Evolutionary conservation across 495 filamentous ascomycete genomes (phyloP).

Genomic region (Neurospora sp.): DNA sequence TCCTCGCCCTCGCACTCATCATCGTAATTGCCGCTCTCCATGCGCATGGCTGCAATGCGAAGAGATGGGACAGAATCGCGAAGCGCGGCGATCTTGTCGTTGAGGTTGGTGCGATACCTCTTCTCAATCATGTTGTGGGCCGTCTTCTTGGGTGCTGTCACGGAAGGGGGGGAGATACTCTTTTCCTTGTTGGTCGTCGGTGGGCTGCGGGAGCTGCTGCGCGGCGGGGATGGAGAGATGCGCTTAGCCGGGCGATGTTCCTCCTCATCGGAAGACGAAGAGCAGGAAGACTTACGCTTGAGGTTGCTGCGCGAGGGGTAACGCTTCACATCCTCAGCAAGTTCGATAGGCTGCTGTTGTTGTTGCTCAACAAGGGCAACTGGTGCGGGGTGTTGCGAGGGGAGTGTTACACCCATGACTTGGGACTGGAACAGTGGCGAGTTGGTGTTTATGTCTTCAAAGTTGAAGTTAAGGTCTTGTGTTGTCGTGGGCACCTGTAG

Average conservation of each 20-base stretch:
- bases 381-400: not conserved
- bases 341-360: not conserved
- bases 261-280: constrained; percentile 8
- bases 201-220: not conserved
- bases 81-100: constrained; percentile 39
- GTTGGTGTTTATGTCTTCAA: not conserved
- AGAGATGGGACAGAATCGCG: constrained; percentile 37
- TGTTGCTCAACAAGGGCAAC: not conserved
- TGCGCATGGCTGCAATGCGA: constrained; percentile 22
- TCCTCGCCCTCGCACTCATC: constrained; percentile 11
- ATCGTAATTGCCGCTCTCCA: constrained; percentile 1
- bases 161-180: not conserved
- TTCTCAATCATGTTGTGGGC: constrained; percentile 43
- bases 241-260: constrained; percentile 1
- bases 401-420: constrained; percentile 1
- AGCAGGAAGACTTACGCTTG: constrained; percentile 21
- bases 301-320: constrained; percentile 10
- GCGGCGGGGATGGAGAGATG: constrained; percentile 4
- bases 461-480: not conserved
- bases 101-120: constrained; percentile 41
- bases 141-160: constrained; percentile 18
- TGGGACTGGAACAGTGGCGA: constrained; percentile 8
- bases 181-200: constrained; percentile 1
- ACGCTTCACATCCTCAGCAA: constrained; percentile 4
- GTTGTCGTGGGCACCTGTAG: not conserved